Evolutionary conservation across 495 filamentous ascomycete genomes (phyloP), one percentile per base, ranked within the genome.

Genomic region (Aspergillus nanangensis): DNA sequence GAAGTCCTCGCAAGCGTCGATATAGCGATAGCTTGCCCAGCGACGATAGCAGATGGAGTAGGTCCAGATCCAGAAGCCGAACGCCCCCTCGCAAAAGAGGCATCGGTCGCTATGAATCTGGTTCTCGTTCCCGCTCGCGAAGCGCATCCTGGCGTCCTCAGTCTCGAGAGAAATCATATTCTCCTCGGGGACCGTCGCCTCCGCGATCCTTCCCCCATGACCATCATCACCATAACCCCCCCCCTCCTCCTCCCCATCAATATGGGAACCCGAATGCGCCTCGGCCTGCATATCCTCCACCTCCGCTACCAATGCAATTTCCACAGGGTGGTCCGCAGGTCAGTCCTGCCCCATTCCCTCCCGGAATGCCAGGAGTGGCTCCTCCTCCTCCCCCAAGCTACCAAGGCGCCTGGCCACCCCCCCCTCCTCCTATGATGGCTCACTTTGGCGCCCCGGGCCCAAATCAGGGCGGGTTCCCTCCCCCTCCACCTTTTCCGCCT

Each of bases 11-110:
- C 20, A 69, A 70, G 43, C 60, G 67, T 43, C 63, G 73, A 37
- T 70, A 78, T 41, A 81, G 80, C 53, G 63, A 71, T 41, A 77
- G 74, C 32, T 60, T 62, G 7, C 56, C 52, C 37, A 72, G 68
- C 38, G 56, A 58, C 22, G 62, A 61, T 21, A 65, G 61, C 53
- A 52, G 62, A 38, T 60, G 60, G 36, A 52, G 49, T n/a, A 40
- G 56, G 27, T 46, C 48, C 15, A 40, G 60, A 42, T 63, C 66
- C 33, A 40, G 54, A 25, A 59, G 60, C 42, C 51, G 44, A 32
- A 48, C 61, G 24, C 51, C 49, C 27, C 50, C 51, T 23, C 47
- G 47, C 11, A 41, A 42, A 48, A 35, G 52, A 51, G 22, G 35
- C 25, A 27, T 21, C 51, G 48, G 51, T 14, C 62, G 55, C 17